Evolutionary conservation across 2,329 filamentous ascomycete species (phyloP).

Genomic region (Trichoderma atroviride): DNA sequence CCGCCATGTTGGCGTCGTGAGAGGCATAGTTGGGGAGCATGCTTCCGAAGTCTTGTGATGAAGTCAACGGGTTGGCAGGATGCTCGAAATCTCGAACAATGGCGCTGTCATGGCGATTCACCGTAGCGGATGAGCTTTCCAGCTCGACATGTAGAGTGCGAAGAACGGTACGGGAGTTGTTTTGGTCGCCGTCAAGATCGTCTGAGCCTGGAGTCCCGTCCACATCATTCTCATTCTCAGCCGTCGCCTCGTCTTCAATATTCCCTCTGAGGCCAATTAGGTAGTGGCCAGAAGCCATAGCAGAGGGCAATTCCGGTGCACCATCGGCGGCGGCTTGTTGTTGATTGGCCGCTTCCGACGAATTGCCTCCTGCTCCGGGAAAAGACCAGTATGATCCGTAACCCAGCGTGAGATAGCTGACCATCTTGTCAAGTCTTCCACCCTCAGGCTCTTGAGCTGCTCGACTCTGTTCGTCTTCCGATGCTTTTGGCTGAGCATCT

Average conservation of each 20-base stretch:
- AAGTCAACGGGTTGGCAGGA: slow-evolving; percentile 36
- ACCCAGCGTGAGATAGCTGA: slow-evolving; percentile 67
- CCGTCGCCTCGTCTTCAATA: slow-evolving; percentile 51
- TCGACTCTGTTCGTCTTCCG: background rate
- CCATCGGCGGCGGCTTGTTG: slow-evolving; percentile 28
- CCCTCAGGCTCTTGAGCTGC: background rate
- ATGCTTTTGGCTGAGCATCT: background rate
- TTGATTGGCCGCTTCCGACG: slow-evolving; percentile 26
- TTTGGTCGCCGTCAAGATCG: slow-evolving; percentile 35
- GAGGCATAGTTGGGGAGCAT: slow-evolving; percentile 39
- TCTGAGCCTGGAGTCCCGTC: slow-evolving; percentile 38
- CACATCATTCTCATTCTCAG: slow-evolving; percentile 40
- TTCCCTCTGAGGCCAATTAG: slow-evolving; percentile 70
- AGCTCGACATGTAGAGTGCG: slow-evolving; percentile 70
- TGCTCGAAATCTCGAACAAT: slow-evolving; percentile 50
- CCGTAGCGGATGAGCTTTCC: slow-evolving; percentile 42
- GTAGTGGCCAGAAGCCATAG: slow-evolving; percentile 53
- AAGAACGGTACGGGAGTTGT: slow-evolving; percentile 60
- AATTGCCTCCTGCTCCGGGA: slow-evolving; percentile 31
- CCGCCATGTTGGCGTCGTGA: slow-evolving; percentile 57
- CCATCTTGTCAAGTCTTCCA: slow-evolving; percentile 53
- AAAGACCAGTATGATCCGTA: slow-evolving; percentile 69
- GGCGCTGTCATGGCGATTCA: slow-evolving; percentile 47
- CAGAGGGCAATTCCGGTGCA: slow-evolving; percentile 28
- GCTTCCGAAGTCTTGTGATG: slow-evolving; percentile 41